phyloP scores from a whole-genome alignment of 306 rosid genomes.

The Malus sieversii region DNA sequence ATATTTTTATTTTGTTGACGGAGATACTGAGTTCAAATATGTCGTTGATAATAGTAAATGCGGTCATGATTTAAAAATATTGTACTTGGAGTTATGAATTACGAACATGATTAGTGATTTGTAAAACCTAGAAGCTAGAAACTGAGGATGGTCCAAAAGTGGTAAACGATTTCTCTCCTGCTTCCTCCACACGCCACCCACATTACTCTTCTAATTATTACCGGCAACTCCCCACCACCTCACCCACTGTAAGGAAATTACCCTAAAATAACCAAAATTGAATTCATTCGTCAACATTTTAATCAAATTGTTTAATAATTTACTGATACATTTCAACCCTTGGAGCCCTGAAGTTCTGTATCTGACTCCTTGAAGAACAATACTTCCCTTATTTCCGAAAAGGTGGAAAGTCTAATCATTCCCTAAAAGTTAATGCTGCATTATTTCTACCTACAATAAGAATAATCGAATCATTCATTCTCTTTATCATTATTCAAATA shows the following conservation, averaged over 20 bases:
- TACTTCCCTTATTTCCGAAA: neutral
- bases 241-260: conserved; percentile 31
- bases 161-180: neutral
- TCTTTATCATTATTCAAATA: too few relatives aligned
- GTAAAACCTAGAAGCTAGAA: neutral
- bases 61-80: neutral
- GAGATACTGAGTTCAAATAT: neutral
- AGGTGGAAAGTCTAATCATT: neutral
- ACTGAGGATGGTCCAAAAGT: neutral
- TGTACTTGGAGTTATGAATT: neutral
- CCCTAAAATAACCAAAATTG: neutral
- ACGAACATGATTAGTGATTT: neutral
- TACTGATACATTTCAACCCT: neutral
- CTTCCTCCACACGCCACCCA: conserved; percentile 18
- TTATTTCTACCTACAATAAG: neutral
- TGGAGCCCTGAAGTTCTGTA: neutral
- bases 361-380: neutral
- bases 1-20: too few relatives aligned
- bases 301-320: neutral
- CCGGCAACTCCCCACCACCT: neutral
- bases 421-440: neutral
- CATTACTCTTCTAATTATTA: conserved; percentile 41
- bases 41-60: too few relatives aligned
- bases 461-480: neutral
- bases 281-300: neutral